Evolutionary conservation across 495 filamentous ascomycete genomes (phyloP), one percentile per base, ranked within the genome.

Genomic region (Penicillium antarcticum): DNA sequence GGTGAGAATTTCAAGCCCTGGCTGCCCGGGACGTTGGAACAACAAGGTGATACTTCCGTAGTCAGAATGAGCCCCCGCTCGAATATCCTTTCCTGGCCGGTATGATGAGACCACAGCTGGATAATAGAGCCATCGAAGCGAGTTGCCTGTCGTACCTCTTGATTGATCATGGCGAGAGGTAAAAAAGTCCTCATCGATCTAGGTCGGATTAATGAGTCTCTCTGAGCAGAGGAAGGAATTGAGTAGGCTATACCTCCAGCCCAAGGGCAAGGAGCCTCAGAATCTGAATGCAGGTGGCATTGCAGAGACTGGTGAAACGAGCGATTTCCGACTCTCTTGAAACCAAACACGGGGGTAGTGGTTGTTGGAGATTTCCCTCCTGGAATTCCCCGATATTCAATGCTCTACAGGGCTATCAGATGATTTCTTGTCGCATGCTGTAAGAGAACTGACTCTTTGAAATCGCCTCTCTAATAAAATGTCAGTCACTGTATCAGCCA

Each of bases 331-430:
- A 42, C 58, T 84, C 75, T 42, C 80, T 57, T 8, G 72, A 34
- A 18, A 66, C 58, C 14, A 94, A 76, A 23, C 72, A 65, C 13
- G 66, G 57, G 0, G 89, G 87, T 18, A 94, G 70, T 29, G 86
- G 81, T 62, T 94, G 90, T 41, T 86, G 81, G 21, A 86, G 74
- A 58, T 84, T 80, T 58, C 75, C 73, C 52, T 82, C 51, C 14
- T 66, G 13, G 58, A 88, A 88, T 62, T 84, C 77, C 53, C 84
- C 85, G 38, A 95, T 80, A 65, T 95, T 95, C 71, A 95, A 84
- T 14, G 84, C 87, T 71, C 89, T 90, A 19, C 5, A 9, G 5
- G 16, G n/a, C 38, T 8, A 14, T 39, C 17, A 18, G 26, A 29
- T 29, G 4, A 18, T 19, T 19, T 10, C 5, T 16, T n/a, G 3